Base-by-base conservation (phyloP, 176 grass and related monocot genomes). In the Tuctoria greenei region DNA sequence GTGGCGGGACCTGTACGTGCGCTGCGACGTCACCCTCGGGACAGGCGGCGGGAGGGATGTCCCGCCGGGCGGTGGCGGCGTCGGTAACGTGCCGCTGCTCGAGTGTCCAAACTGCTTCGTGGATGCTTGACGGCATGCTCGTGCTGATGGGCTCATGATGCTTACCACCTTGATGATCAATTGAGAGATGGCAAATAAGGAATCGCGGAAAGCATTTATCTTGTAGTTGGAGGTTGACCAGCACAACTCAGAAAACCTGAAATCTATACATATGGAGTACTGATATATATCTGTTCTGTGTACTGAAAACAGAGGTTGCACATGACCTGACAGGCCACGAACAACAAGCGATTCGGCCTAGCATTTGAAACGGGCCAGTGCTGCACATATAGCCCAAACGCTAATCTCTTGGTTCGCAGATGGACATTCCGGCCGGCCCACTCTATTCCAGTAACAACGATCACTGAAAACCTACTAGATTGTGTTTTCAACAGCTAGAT, bases 1-100 rank as follows among this genome's bases (percentile, higher is more conserved):
- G 43, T 93, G 90, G 90, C 81, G 79, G 15, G 84, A 84, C 54
- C 64, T 93, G 47, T 87, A 93, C 76, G 67, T 89, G 75, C 64
- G 88, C 34, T 97, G 93, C 38, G 80, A 97, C 36, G 52, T 86
- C 66, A 15, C 51, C 21, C 60, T 89, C 55, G 83, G 88, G 10
- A 41, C 83, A n/a, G n/a, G n/a, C n/a, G n/a, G n/a, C 11, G 52
- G 76, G 55, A 73, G 34, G 27, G 86, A 87, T 56, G 52, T 23
- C 45, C 45, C 45, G 5, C 38, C 55, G 8, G 68, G 20, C 36
- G 64, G 55, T 7, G 66, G 17, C 0, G 54, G 58, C 50, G 28
- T 27, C 50, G 81, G 81, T 10, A 61, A 72, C 38, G 77, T 75
- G 73, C 93, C 90, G 35, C 79, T 97, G 45, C 86, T 97, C 13